These are phyloP conservation scores for Colletotrichum salicis DNA, from an alignment of 2,329 filamentous ascomycete genomes.

Conservation along the genomic window DNA sequence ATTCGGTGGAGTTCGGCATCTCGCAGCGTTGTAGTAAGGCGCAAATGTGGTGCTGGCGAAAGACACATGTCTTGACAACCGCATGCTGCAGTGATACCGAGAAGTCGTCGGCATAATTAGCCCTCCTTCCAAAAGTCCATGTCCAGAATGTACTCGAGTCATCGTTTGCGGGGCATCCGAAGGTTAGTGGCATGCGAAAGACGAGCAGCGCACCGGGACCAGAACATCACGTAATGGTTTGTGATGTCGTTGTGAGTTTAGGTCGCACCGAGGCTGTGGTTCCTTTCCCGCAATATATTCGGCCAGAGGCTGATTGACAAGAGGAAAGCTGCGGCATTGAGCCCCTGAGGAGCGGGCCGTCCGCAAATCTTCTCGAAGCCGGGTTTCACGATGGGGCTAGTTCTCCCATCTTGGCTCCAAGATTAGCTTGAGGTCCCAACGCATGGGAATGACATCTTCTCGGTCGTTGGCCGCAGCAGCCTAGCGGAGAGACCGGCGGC, in stretches of 20 bases:
- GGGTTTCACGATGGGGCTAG: neutral
- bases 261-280: neutral
- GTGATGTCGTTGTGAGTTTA: neutral
- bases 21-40: neutral
- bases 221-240: neutral
- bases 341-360: neutral
- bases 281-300: neutral
- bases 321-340: neutral
- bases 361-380: neutral
- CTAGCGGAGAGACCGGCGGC: neutral
- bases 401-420: neutral
- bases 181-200: neutral
- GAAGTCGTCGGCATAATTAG: neutral
- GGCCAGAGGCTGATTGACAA: neutral
- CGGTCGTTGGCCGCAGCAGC: neutral
- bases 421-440: neutral
- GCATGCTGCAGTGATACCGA: neutral
- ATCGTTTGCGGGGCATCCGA: neutral
- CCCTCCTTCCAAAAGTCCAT: neutral
- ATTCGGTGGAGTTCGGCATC: neutral
- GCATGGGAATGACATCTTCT: neutral
- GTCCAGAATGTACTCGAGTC: neutral
- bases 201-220: neutral
- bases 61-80: neutral
- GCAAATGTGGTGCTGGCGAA: neutral